Base-by-base conservation (phyloP, 768 basidiomycete species). In the Russula sp. region DNA sequence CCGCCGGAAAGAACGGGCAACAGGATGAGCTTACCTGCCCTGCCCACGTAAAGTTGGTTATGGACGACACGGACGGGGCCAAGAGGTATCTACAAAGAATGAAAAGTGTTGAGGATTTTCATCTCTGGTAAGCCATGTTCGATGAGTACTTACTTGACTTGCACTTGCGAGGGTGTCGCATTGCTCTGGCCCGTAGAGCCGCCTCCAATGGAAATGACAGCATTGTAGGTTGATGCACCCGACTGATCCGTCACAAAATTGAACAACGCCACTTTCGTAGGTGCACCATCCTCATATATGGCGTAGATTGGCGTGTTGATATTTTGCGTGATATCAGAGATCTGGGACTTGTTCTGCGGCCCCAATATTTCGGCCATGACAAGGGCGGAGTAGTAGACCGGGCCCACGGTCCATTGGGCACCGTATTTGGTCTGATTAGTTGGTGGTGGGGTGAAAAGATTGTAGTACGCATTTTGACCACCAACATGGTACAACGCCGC, bases 21-120 rank as follows among this genome's bases (percentile, higher is more conserved):
- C 11, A 11, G 38, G 1, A 28, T 20, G 1, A 4, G 62, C 79
- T 46, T 52, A 87, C 87, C 77, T 90, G 91, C 2, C 85, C 85
- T 2, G 88, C 90, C 89, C 90, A 92, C 0, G 84, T 87, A 60
- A 91, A 83, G 69, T 89, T 84, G 53, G 75, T 78, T 70, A 83
- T 85, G 62, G 84, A 81, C 1, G 82, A 76, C 3, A 89, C 84
- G 1, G 81, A 81, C 0, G 76, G 69, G 1, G 89, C 86, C 0
- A 71, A 59, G 36, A 89, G 78, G 69, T 87, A 89, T 69, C 85
- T 84, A n/a, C 13, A 48, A 30, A 50, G 26, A 22, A 22, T 11
- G 4, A 3, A 13, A 28, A 26, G 3, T 14, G 16, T 69, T 61
- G 1, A 26, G n/a, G 32, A 14, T n/a, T 54, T 48, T 5, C 14